These are phyloP conservation scores for Rubus idaeus DNA, from an alignment of 306 rosid genomes.

Conservation along the genomic window DNA sequence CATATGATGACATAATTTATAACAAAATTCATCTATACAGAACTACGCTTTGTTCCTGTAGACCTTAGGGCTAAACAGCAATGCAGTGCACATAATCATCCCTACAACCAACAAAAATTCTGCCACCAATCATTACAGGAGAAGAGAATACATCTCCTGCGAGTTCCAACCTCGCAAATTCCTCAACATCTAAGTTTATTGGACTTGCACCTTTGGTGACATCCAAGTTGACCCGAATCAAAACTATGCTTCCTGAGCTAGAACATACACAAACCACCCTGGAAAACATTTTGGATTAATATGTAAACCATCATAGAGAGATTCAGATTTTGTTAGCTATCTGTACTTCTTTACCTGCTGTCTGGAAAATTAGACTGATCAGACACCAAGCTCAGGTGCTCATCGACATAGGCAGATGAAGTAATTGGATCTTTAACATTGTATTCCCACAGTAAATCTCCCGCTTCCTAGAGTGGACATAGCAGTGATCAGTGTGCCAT, in stretches of 20 bases:
- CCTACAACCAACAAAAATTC: slow-evolving; percentile 79
- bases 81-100: slow-evolving; percentile 79
- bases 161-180: slow-evolving; percentile 55
- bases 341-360: slow-evolving; percentile 55
- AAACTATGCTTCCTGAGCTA: slow-evolving; percentile 63
- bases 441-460: slow-evolving; percentile 66
- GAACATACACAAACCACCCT: slow-evolving; percentile 79
- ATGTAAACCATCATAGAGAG: not conserved
- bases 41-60: not conserved
- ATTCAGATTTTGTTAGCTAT: slow-evolving; percentile 1
- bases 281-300: slow-evolving; percentile 14
- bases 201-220: slow-evolving; percentile 13
- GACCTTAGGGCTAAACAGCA: slow-evolving; percentile 20
- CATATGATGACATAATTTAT: not conserved
- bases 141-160: slow-evolving; percentile 78
- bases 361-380: slow-evolving; percentile 44
- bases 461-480: slow-evolving; percentile 55
- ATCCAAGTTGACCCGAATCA: slow-evolving; percentile 50
- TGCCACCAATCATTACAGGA: slow-evolving; percentile 78
- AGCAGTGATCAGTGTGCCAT: slow-evolving; percentile 7
- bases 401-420: slow-evolving; percentile 80
- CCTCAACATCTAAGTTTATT: slow-evolving; percentile 41
- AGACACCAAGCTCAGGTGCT: slow-evolving; percentile 49
- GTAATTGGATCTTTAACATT: slow-evolving; percentile 77
- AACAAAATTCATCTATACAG: not conserved